Evolutionary conservation across 2,329 filamentous ascomycete species (phyloP).

Genomic region (Trichoderma pleuroti): DNA sequence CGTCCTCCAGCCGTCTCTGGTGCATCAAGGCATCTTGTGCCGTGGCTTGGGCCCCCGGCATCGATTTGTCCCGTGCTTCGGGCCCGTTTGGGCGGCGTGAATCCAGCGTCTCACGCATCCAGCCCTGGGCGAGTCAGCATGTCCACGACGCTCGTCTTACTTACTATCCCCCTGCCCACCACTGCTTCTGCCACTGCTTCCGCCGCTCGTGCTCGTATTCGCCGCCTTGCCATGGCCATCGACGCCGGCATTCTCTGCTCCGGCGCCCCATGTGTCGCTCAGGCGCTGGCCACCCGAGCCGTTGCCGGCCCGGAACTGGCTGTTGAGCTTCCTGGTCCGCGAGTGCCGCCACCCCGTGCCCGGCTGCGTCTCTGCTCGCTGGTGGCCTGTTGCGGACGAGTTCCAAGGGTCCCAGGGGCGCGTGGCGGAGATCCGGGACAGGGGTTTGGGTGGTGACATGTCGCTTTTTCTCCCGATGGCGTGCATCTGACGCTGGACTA

Average conservation of each 20-base stretch:
- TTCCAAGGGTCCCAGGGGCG: constrained; percentile 66
- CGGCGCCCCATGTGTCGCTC: constrained; percentile 63
- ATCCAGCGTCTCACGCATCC: constrained; percentile 21
- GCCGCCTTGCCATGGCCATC: neutral
- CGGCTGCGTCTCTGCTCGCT: constrained; percentile 65
- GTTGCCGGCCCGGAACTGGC: constrained; percentile 60
- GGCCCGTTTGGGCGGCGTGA: neutral
- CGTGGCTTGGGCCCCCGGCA: neutral
- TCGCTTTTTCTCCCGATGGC: constrained; percentile 1
- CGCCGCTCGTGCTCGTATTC: neutral
- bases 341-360: constrained; percentile 68
- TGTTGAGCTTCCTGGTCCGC: constrained; percentile 63
- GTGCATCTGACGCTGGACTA: neutral
- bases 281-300: constrained; percentile 56
- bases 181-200: constrained; percentile 16
- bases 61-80: neutral
- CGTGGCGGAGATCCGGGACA: constrained; percentile 40
- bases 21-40: constrained; percentile 22
- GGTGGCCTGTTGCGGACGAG: constrained; percentile 72
- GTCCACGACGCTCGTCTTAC: constrained; percentile 47
- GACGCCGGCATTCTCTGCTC: constrained; percentile 54
- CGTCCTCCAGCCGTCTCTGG: constrained; percentile 36
- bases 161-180: constrained; percentile 37
- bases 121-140: constrained; percentile 48
- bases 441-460: constrained; percentile 19